These are phyloP conservation scores for Backusella tarrabulga DNA, from an alignment of 192 early-diverging fungal genomes.

Conservation along the genomic window DNA sequence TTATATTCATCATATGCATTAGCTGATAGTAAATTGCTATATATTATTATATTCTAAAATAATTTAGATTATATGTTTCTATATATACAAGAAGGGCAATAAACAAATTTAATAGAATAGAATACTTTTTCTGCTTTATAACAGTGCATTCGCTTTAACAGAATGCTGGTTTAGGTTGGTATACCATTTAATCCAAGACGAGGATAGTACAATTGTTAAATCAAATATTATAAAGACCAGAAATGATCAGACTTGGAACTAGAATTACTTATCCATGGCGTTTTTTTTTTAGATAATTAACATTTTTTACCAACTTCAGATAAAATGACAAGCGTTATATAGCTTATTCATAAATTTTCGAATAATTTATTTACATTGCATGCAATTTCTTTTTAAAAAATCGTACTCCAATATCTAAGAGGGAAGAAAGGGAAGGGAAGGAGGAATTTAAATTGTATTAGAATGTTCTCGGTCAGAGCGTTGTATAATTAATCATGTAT, in stretches of 20 bases:
- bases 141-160: no score
- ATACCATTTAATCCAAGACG: no score
- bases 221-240: background rate
- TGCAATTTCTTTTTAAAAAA: constrained; percentile 3
- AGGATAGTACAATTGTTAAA: no score
- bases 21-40: no score
- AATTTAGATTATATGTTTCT: no score
- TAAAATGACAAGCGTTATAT: background rate
- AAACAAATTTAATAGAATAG: no score
- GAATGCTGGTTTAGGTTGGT: no score
- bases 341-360: background rate
- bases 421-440: background rate
- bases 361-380: constrained; percentile 5
- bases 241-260: background rate
- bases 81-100: no score
- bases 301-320: background rate
- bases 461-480: background rate
- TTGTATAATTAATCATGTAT: background rate
- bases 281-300: background rate
- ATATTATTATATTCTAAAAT: no score
- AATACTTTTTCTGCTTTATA: no score
- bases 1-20: no score
- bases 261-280: background rate
- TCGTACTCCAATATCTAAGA: background rate
- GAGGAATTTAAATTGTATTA: constrained; percentile 1